phyloP scores from a whole-genome alignment of 495 filamentous ascomycete genomes.

The Aspergillus bertholletiae region DNA sequence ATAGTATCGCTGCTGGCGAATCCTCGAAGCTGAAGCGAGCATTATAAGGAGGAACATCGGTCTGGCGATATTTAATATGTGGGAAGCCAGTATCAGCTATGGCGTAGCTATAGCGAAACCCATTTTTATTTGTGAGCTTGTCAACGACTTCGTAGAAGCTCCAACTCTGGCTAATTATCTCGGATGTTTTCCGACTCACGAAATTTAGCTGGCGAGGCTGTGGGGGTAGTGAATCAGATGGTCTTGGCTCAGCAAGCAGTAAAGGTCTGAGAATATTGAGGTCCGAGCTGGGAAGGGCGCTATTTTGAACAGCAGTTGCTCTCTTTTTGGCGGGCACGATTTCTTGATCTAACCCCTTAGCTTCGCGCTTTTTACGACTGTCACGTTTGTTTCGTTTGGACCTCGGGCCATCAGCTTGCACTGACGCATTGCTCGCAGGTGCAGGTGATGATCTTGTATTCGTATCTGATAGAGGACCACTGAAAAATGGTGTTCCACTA shows the following conservation, averaged over 20 bases:
- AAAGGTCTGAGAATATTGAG: slow-evolving; percentile 30
- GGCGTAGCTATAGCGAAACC: slow-evolving; percentile 85
- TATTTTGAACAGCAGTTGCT: slow-evolving; percentile 26
- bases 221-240: slow-evolving; percentile 37
- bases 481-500: slow-evolving; percentile 24
- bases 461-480: slow-evolving; percentile 28
- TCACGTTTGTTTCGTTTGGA: slow-evolving; percentile 46
- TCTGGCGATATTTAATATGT: slow-evolving; percentile 83
- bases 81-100: slow-evolving; percentile 84
- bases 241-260: slow-evolving; percentile 33
- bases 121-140: slow-evolving; percentile 86
- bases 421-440: slow-evolving; percentile 28
- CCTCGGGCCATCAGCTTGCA: slow-evolving; percentile 33
- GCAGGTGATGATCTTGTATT: slow-evolving; percentile 39
- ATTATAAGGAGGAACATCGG: slow-evolving; percentile 76
- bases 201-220: slow-evolving; percentile 41
- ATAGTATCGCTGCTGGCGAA: slow-evolving; percentile 63
- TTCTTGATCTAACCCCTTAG: slow-evolving; percentile 54
- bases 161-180: slow-evolving; percentile 34
- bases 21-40: slow-evolving; percentile 90
- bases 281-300: slow-evolving; percentile 27
- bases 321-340: slow-evolving; percentile 36
- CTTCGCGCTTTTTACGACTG: slow-evolving; percentile 70
- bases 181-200: slow-evolving; percentile 32
- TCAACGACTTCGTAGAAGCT: slow-evolving; percentile 45